phyloP scores from a whole-genome alignment of 2,329 filamentous ascomycete genomes.

The Aspergillus versicolor region DNA sequence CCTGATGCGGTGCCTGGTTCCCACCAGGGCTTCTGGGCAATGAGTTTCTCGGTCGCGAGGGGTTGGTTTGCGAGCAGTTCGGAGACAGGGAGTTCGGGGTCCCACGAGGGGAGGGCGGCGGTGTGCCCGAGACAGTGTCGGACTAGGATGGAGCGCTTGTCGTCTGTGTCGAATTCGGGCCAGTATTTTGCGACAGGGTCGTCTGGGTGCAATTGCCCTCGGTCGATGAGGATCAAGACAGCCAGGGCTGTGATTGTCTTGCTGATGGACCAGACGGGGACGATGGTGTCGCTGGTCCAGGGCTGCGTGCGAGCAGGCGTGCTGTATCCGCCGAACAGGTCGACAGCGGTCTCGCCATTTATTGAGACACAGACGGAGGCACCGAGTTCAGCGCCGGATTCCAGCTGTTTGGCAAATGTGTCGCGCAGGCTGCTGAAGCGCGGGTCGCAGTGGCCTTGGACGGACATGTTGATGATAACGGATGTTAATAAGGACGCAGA shows the following conservation, averaged over 20 bases:
- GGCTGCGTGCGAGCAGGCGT: slow-evolving; percentile 29
- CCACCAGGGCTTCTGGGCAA: slow-evolving; percentile 46
- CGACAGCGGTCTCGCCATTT: slow-evolving; percentile 43
- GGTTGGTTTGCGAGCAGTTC: slow-evolving; percentile 35
- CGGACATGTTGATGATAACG: slow-evolving; percentile 18
- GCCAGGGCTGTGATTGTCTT: slow-evolving; percentile 43
- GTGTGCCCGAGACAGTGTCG: slow-evolving; percentile 45
- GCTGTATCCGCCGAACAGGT: slow-evolving; percentile 47
- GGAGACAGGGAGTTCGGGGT: slow-evolving; percentile 29
- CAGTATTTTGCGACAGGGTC: slow-evolving; percentile 45
- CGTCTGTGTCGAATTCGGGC: slow-evolving; percentile 48
- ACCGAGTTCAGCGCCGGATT: slow-evolving; percentile 44
- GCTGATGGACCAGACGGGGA: slow-evolving; percentile 42
- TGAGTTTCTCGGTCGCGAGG: slow-evolving; percentile 34
- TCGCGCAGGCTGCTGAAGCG: slow-evolving; percentile 38
- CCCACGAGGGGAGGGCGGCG: slow-evolving; percentile 36
- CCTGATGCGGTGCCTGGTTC: slow-evolving; percentile 44
- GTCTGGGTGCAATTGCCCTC: slow-evolving; percentile 37
- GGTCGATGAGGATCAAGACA: slow-evolving; percentile 40
- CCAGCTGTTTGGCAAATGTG: slow-evolving; percentile 37
- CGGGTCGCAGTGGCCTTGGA: slow-evolving; percentile 39
- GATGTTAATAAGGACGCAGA: no score
- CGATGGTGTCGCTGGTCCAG: slow-evolving; percentile 45
- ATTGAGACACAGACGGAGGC: slow-evolving; percentile 46
- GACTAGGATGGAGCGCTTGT: slow-evolving; percentile 42